These are phyloP conservation scores for Moesziomyces aphidis DNA, from an alignment of 1,284 basidiomycete genomes.

Conservation along the genomic window DNA sequence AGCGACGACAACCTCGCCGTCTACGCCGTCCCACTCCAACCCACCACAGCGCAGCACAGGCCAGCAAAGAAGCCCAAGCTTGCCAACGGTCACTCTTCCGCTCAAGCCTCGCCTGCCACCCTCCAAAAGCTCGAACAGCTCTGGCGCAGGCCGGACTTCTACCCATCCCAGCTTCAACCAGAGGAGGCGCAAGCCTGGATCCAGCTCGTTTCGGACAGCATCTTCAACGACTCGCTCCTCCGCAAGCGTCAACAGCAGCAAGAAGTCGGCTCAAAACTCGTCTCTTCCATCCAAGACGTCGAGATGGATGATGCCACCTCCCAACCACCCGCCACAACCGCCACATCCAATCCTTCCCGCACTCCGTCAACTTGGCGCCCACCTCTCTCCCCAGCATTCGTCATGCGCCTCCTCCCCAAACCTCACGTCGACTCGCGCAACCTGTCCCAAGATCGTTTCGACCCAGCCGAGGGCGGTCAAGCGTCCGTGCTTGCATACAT, in stretches of 20 bases:
- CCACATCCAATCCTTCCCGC: constrained; percentile 2
- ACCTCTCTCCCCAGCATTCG: constrained; percentile 34
- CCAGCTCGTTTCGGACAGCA: constrained; percentile 54
- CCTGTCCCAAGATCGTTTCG: constrained; percentile 11
- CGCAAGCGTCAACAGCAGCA: constrained; percentile 25
- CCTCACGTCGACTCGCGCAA: constrained; percentile 18
- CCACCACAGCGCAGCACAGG: constrained; percentile 31
- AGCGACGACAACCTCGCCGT: constrained; percentile 76
- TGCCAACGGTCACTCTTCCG: background rate
- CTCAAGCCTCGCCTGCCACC: constrained; percentile 6
- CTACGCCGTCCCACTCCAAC: constrained; percentile 75
- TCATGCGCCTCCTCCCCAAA: constrained; percentile 22
- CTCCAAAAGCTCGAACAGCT: constrained; percentile 22
- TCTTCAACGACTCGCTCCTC: constrained; percentile 60
- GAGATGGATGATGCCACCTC: constrained; percentile 26
- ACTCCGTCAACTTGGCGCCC: constrained; percentile 23
- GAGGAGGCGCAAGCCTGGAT: constrained; percentile 52
- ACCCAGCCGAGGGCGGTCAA: constrained; percentile 27
- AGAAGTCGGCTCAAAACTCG: background rate
- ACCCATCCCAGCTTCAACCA: constrained; percentile 46
- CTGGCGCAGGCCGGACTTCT: constrained; percentile 42
- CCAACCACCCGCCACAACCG: background rate
- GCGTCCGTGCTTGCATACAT: constrained; percentile 73
- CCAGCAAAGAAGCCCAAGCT: constrained; percentile 33
- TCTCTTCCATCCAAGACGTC: constrained; percentile 11